Evolutionary conservation across 306 rosid species (phyloP).

Genomic region (Delonix regia): DNA sequence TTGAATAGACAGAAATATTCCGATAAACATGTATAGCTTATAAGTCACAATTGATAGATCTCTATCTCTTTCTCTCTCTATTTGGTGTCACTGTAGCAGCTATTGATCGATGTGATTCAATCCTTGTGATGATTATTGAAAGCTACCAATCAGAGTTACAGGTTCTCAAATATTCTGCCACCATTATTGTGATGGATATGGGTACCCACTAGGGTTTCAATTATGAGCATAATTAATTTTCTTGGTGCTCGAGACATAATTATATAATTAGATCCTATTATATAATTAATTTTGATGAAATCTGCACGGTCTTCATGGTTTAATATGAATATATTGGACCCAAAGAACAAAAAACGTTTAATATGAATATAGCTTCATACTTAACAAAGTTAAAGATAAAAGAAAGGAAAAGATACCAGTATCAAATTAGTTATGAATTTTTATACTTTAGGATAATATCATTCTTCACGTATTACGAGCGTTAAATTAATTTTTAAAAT

Average conservation of each 20-base stretch:
- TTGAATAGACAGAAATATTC: conserved; percentile 55
- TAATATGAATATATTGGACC: too few relatives aligned
- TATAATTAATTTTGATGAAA: too few relatives aligned
- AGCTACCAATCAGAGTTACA: conserved; percentile 40
- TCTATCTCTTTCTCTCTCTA: conserved; percentile 20
- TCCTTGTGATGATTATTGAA: conserved; percentile 44
- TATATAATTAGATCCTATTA: background rate
- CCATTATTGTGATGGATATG: conserved; percentile 17
- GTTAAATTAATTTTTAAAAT: too few relatives aligned
- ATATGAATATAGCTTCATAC: too few relatives aligned
- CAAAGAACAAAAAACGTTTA: too few relatives aligned
- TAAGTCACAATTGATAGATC: conserved; percentile 36
- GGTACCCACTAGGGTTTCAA: background rate
- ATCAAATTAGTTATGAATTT: too few relatives aligned
- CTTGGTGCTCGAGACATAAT: background rate
- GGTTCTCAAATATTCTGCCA: conserved; percentile 21
- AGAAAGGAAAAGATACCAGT: background rate
- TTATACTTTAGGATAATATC: too few relatives aligned
- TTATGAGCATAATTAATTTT: background rate
- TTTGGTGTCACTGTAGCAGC: background rate
- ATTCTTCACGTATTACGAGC: too few relatives aligned
- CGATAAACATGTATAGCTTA: conserved; percentile 31
- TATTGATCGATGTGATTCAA: conserved; percentile 43
- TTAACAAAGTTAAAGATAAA: background rate
- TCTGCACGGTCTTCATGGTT: too few relatives aligned